Base-by-base conservation (phyloP, 1,139 yeast genomes). In the Hyphopichia fennica region DNA sequence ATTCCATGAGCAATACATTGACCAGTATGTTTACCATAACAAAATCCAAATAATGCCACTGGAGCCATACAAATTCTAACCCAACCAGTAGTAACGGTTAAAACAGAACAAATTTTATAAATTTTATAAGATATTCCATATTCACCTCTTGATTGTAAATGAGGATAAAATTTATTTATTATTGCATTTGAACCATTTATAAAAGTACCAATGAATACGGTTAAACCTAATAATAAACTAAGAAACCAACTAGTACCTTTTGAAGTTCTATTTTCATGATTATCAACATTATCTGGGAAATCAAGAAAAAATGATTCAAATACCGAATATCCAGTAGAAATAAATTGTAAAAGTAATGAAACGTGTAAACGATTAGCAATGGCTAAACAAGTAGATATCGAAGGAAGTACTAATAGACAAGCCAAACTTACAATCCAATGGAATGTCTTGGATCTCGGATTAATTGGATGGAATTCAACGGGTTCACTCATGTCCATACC, bases 1-100 rank as follows among this genome's bases (percentile, higher is more conserved):
- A 91, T 87, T 6, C 96, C 97, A 61, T 91, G 98, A 0, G 98
- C 98, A 38, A 90, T 77, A 61, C 98, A 91, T 65, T 91, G 98
- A 16, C 98, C 98, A 1, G 54, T 91, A 71, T 68, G 89, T 79
- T 45, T 69, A 60, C 56, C 82, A 80, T 64, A 89, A 80, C 77
- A 73, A 48, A 90, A 91, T 1, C 96, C 96, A 50, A 89, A 81
- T 48, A 90, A 62, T 1, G 96, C 86, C 39, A 88, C 82, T 4
- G 93, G 90, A 0, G 96, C 95, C 66, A 91, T 67, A 41, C 90
- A 83, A 29, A 81, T 77, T 50, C 89, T 83, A 8, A 90, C 84
- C 79, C 67, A 80, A 1, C 89, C 91, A 3, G 80, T 71, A 8
- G 82, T 46, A 0, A 74, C 77, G 5, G 67, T 56, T 19, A 77